A percentile compares a stretch with the other conserved stretches of the same genome.
phyloP scores from a whole-genome alignment of 208 protist species.

The Trypanosoma cruzi region DNA sequence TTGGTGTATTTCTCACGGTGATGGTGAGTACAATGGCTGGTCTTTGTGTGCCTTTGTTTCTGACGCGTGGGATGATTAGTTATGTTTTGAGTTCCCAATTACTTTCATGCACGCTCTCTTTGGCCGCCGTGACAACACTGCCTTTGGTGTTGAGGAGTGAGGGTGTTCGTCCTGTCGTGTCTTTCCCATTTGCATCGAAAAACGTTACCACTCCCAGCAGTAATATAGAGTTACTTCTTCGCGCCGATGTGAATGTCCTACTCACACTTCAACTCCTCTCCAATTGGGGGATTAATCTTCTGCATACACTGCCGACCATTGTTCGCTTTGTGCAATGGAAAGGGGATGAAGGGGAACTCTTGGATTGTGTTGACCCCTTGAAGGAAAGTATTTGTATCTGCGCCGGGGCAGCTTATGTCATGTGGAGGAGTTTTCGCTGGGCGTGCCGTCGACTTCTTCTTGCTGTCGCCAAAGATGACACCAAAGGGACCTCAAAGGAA shows the following conservation, averaged over 20 bases:
- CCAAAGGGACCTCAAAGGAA: background rate
- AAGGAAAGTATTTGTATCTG: slow-evolving; percentile 74
- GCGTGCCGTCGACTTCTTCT: slow-evolving; percentile 39
- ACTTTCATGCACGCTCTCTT: slow-evolving; percentile 59
- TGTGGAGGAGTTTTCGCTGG: slow-evolving; percentile 58
- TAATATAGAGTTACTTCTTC: slow-evolving; percentile 49
- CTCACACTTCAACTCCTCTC: slow-evolving; percentile 74
- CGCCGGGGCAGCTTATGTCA: slow-evolving; percentile 55
- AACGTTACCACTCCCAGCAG: slow-evolving; percentile 35
- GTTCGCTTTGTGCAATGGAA: slow-evolving; percentile 48
- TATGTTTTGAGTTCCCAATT: slow-evolving; percentile 78
- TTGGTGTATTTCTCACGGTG: slow-evolving; percentile 51
- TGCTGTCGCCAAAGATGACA: slow-evolving; percentile 32
- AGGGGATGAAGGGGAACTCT: slow-evolving; percentile 33
- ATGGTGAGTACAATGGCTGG: slow-evolving; percentile 72
- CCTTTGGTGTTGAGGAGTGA: slow-evolving; percentile 18
- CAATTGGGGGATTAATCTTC: slow-evolving; percentile 50
- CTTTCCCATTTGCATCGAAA: slow-evolving; percentile 22
- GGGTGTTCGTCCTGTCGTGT: background rate
- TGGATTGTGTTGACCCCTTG: slow-evolving; percentile 43
- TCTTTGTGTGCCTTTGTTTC: slow-evolving; percentile 66
- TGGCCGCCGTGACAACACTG: slow-evolving; percentile 48
- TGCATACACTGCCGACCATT: slow-evolving; percentile 84
- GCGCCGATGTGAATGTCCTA: slow-evolving; percentile 72
- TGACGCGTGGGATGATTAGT: slow-evolving; percentile 86